Evolutionary conservation across 352 stramenopile species (phyloP), one percentile per base, ranked within the genome.

Genomic region (Phytophthora tentaculata): DNA sequence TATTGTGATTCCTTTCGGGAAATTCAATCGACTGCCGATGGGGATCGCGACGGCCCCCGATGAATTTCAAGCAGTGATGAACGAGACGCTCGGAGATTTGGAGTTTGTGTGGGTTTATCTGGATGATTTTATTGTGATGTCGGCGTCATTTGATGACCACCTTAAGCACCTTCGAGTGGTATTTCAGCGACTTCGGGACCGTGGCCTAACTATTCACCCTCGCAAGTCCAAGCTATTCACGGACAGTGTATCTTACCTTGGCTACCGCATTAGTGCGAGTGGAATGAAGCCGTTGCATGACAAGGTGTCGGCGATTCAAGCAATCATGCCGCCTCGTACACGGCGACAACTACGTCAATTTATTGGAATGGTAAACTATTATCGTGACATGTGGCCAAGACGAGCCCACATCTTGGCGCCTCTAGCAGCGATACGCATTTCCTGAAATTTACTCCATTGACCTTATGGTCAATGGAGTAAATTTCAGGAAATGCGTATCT

Each of bases 31-130:
- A 13, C 13, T 58, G 19, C 35, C 35, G 3, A 50, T 60, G 53
- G 53, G 53, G 3, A 12, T 60, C 2, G 9, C 32, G 1, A 58
- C 53, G 4, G 23, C 53, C 10, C 24, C 55, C 5, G 29, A 56
- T 26, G 44, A 56, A 48, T 55, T 55, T 19, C 56, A 63, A 48
- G 44, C 44, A 3, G 44, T 50, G 24, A 63, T 55, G 56, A 44
- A 63, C 20, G 16, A 45, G 16, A 37, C 28, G 8, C 44, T 61
- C 5, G 56, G 45, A 5, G 44, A 56, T 26, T 20, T 56, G 14
- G 24, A 44, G 3, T 55, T 39, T 44, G 5, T 53, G 44, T 13
- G 45, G 41, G 8, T 39, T 4, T 39, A 57, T 16, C 23, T 64
- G 5, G 47, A 64, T 16, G 29, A 56, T 29, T 35, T 64, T 2